These are phyloP conservation scores for Pulveroboletus frians DNA, from an alignment of 768 basidiomycete species.

Conservation along the genomic window DNA sequence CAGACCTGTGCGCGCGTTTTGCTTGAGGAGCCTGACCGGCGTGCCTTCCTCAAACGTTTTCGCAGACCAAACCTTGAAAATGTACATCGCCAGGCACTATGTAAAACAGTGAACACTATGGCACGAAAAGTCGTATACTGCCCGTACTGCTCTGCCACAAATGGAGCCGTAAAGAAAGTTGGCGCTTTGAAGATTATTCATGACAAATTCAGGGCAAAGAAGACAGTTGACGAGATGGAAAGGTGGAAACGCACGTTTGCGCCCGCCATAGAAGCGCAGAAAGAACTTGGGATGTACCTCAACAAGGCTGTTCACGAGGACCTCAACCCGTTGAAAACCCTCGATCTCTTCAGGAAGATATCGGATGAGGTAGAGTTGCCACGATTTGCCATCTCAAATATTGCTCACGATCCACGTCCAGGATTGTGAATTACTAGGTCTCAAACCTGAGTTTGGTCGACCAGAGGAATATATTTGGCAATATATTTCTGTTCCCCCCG, in stretches of 20 bases:
- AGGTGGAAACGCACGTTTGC: conserved; percentile 80
- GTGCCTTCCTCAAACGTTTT: conserved; percentile 83
- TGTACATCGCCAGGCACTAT: conserved; percentile 75
- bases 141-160: conserved; percentile 87
- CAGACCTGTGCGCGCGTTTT: conserved; percentile 91
- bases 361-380: conserved; percentile 69
- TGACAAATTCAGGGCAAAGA: conserved; percentile 94
- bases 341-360: conserved; percentile 88
- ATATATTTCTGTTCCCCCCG: conserved; percentile 96
- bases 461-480: conserved; percentile 99
- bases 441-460: conserved; percentile 82
- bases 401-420: conserved; percentile 28
- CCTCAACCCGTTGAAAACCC: conserved; percentile 87
- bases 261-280: conserved; percentile 78
- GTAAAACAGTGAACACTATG: conserved; percentile 78
- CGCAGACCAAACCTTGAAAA: conserved; percentile 89
- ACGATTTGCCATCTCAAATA: neutral
- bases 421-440: conserved; percentile 93
- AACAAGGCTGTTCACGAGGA: conserved; percentile 90
- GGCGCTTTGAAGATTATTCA: conserved; percentile 95
- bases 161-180: conserved; percentile 94
- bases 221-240: conserved; percentile 83
- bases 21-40: conserved; percentile 81
- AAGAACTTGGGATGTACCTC: conserved; percentile 78
- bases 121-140: conserved; percentile 92